phyloP scores from a whole-genome alignment of 495 filamentous ascomycete genomes.

The Neurospora sp. region DNA sequence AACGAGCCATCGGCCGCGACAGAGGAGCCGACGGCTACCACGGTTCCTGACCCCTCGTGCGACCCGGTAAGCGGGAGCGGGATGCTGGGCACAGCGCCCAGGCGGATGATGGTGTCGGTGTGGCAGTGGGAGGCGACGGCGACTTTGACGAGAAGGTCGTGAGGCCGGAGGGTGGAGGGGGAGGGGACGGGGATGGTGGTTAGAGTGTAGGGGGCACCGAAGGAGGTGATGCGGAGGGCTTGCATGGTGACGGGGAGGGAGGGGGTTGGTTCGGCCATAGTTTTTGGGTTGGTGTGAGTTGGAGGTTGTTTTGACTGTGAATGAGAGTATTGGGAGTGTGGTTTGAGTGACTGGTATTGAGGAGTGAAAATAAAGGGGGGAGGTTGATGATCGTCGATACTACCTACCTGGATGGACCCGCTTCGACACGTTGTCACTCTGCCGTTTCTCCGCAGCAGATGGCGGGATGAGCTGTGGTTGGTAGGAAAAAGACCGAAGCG shows the following conservation, averaged over 20 bases:
- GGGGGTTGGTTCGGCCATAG: background rate
- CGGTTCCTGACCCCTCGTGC: constrained; percentile 49
- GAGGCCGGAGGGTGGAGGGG: constrained; percentile 18
- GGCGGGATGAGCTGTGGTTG: background rate
- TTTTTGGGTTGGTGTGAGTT: background rate
- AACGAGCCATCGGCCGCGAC: constrained; percentile 25
- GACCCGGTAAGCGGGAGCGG: constrained; percentile 42
- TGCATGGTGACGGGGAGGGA: background rate
- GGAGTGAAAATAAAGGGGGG: background rate
- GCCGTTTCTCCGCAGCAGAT: background rate
- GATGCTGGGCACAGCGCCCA: constrained; percentile 30
- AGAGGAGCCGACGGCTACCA: constrained; percentile 36
- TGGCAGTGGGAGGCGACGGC: constrained; percentile 51
- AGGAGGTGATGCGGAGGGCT: constrained; percentile 18
- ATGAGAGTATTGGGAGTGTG: background rate
- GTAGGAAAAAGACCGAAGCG: background rate
- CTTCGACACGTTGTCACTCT: background rate
- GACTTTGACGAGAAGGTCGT: constrained; percentile 48
- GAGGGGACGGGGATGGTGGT: constrained; percentile 37
- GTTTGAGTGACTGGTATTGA: background rate
- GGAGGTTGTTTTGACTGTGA: background rate
- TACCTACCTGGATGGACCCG: background rate
- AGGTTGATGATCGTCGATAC: background rate
- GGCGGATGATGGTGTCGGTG: constrained; percentile 44
- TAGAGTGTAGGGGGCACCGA: constrained; percentile 41